Percentiles rank a stretch among this genome's conserved stretches.
phyloP scores from a whole-genome alignment of 352 stramenopile species.

The Pythium scleroteichum region DNA sequence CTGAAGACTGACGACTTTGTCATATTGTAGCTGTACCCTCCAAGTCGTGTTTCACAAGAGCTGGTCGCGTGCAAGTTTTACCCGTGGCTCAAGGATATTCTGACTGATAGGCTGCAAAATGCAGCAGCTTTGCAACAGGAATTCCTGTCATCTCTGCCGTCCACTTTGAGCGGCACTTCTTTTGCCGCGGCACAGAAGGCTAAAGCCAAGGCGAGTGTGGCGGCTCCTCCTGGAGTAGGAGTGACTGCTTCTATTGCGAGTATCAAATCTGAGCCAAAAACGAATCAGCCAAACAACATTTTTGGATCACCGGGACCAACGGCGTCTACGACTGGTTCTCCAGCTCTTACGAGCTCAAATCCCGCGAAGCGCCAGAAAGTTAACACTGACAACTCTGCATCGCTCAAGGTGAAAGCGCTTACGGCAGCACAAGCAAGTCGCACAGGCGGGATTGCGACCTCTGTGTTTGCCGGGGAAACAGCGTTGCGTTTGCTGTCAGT shows the following conservation, averaged over 20 bases:
- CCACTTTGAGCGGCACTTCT: constrained; percentile 16
- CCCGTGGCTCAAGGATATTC: constrained; percentile 84
- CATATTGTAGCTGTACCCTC: constrained; percentile 70
- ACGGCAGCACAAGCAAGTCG: constrained; percentile 23
- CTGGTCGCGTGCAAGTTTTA: constrained; percentile 88
- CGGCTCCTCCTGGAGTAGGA: neutral
- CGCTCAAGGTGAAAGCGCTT: constrained; percentile 23
- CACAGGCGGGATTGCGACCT: constrained; percentile 31
- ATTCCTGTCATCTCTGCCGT: constrained; percentile 28
- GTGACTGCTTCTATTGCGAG: constrained; percentile 14
- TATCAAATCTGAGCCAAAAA: constrained; percentile 25
- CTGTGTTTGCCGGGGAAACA: constrained; percentile 68
- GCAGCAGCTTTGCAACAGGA: constrained; percentile 68
- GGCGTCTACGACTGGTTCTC: constrained; percentile 4
- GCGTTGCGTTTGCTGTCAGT: constrained; percentile 68
- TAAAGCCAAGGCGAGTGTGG: constrained; percentile 36
- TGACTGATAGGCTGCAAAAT: constrained; percentile 78
- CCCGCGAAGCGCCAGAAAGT: constrained; percentile 25
- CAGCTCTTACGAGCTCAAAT: constrained; percentile 16
- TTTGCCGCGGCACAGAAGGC: constrained; percentile 30
- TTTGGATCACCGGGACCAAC: constrained; percentile 7
- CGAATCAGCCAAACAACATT: neutral
- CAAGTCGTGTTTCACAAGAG: constrained; percentile 60
- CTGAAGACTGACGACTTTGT: constrained; percentile 1
- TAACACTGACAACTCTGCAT: neutral